Conservation (phyloP, 805 yeast species). For the Metschnikowia reukaufii region DNA sequence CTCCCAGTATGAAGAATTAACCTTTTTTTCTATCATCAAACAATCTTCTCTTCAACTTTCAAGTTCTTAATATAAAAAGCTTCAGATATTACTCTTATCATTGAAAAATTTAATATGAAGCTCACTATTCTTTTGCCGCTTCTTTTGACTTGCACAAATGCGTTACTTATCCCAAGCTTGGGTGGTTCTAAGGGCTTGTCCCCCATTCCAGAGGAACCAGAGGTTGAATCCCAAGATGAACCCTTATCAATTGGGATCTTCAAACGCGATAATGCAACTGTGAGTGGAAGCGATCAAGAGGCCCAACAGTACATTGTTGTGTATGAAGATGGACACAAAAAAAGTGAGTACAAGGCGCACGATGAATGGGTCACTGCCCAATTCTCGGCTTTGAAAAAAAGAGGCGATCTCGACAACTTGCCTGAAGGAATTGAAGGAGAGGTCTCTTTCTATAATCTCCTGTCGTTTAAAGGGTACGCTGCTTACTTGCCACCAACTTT, state of each 20-base stretch:
- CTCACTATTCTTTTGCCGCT: neutral
- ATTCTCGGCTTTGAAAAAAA: constrained; percentile 15
- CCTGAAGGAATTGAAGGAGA: constrained; percentile 7
- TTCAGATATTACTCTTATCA: neutral
- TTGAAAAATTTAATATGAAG: neutral
- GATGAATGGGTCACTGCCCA: constrained; percentile 13
- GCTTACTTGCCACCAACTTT: constrained; percentile 21
- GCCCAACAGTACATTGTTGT: constrained; percentile 17
- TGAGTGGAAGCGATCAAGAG: neutral
- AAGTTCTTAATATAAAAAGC: neutral
- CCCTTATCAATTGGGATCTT: neutral
- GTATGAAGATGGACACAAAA: constrained; percentile 11
- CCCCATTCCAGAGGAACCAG: neutral
- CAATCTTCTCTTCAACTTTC: neutral
- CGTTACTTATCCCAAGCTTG: constrained; percentile 8
- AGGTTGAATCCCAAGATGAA: neutral
- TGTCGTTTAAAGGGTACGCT: constrained; percentile 19
- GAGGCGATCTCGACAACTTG: constrained; percentile 22
- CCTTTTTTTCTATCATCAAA: neutral
- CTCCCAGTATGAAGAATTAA: too few species aligned
- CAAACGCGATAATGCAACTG: neutral
- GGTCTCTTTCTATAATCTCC: constrained; percentile 13
- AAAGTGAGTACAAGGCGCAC: constrained; percentile 11
- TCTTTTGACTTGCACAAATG: constrained; percentile 3
- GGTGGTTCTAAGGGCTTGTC: constrained; percentile 1